Conservation (phyloP, 2,329 filamentous ascomycete species). For the Hansfordia pulvinata region DNA sequence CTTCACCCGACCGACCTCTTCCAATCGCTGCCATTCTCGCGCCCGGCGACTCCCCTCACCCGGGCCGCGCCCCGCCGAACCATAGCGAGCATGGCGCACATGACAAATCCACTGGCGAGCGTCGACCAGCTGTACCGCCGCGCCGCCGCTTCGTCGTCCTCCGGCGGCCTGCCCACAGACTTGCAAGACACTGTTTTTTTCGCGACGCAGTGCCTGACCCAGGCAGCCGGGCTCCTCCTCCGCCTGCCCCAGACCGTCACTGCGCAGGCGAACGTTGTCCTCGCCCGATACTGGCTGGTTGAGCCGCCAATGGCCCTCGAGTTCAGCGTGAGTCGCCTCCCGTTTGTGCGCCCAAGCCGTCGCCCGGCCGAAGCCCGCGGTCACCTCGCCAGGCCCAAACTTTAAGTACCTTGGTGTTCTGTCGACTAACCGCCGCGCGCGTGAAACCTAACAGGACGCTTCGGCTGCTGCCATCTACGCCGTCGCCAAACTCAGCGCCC, state of each 20-base stretch:
- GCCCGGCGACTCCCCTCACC: neutral
- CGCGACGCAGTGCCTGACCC: slow-evolving; percentile 58
- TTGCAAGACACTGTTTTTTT: slow-evolving; percentile 61
- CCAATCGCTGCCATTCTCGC: no score
- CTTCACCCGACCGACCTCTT: no score
- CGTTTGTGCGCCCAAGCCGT: no score
- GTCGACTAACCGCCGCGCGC: slow-evolving; percentile 1
- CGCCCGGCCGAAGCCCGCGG: no score
- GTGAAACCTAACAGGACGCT: slow-evolving; percentile 43
- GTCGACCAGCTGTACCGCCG: slow-evolving; percentile 52
- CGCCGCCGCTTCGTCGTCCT: no score
- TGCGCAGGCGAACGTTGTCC: slow-evolving; percentile 69
- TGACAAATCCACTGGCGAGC: slow-evolving; percentile 61
- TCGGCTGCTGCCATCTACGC: slow-evolving; percentile 76
- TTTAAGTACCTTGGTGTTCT: no score
- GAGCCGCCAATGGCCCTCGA: slow-evolving; percentile 42
- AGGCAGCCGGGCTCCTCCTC: slow-evolving; percentile 68
- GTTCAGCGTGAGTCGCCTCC: slow-evolving; percentile 30
- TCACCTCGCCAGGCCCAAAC: no score
- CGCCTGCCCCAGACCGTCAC: slow-evolving; percentile 76
- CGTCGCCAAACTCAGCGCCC: slow-evolving; percentile 67
- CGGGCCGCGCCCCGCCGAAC: no score
- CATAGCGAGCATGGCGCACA: slow-evolving; percentile 38
- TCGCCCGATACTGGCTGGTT: slow-evolving; percentile 67
- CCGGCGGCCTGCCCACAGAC: slow-evolving; percentile 49